These are phyloP conservation scores for Talaromyces sp. DNA, from an alignment of 2,329 filamentous ascomycete species.

Conservation along the genomic window DNA sequence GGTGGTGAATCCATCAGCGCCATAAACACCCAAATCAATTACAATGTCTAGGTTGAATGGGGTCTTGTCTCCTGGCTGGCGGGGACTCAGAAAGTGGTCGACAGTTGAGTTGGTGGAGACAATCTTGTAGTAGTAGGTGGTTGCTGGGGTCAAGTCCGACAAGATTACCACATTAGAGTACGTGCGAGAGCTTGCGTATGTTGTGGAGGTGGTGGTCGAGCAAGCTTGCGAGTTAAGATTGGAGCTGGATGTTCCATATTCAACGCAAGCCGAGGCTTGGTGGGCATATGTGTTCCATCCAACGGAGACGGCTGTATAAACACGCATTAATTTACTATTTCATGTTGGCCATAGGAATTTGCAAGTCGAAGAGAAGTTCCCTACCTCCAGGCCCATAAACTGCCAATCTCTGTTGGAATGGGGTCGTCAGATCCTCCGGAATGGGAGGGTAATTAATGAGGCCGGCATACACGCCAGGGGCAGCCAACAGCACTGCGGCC, in stretches of 20 bases:
- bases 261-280: conserved; percentile 48
- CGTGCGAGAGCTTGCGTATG: conserved; percentile 55
- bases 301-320: conserved; percentile 11
- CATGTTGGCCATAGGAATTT: too few species aligned
- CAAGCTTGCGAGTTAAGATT: conserved; percentile 44
- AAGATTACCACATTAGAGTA: conserved; percentile 52
- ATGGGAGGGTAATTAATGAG: conserved; percentile 44
- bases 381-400: conserved; percentile 50
- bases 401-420: conserved; percentile 54
- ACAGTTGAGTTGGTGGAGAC: conserved; percentile 54
- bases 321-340: background rate
- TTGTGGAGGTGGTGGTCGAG: conserved; percentile 44
- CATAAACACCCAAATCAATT: conserved; percentile 56
- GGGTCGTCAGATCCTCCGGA: conserved; percentile 52
- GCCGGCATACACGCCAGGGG: conserved; percentile 23
- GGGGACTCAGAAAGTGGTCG: conserved; percentile 54
- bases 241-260: conserved; percentile 48
- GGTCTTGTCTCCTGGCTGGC: conserved; percentile 53
- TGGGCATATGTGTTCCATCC: conserved; percentile 56
- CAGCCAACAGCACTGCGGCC: background rate
- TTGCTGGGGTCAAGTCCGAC: conserved; percentile 48
- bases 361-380: conserved; percentile 16
- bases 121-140: conserved; percentile 61
- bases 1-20: conserved; percentile 52
- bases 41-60: conserved; percentile 54